A percentile compares a stretch with the other conserved stretches of the same genome.
phyloP scores from a whole-genome alignment of 2,329 filamentous ascomycete genomes.

The Sarocladium brachiariae region DNA sequence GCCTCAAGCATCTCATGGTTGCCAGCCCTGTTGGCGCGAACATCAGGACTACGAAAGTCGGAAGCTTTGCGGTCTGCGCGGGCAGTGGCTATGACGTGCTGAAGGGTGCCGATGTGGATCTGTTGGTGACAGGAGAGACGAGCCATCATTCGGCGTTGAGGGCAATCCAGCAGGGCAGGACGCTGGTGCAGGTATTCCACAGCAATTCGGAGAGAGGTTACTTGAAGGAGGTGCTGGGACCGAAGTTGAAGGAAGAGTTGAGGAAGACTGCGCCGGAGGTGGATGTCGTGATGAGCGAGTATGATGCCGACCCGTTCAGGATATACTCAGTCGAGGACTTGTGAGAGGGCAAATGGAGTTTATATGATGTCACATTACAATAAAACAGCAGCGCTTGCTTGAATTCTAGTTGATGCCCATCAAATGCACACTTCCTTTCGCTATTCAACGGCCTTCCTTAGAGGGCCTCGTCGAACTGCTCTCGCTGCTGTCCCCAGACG shows the following conservation, averaged over 20 bases:
- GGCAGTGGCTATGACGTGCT: conserved; percentile 79
- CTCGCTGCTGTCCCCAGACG: conserved; percentile 11
- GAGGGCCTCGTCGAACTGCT: conserved; percentile 13
- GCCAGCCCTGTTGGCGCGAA: conserved; percentile 43
- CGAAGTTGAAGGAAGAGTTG: conserved; percentile 55
- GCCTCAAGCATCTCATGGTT: conserved; percentile 48
- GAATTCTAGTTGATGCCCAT: too few relatives aligned
- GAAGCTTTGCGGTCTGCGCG: conserved; percentile 77
- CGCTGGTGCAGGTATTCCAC: conserved; percentile 82
- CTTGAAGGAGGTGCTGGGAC: conserved; percentile 62
- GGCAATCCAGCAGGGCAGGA: conserved; percentile 75
- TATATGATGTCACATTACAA: background rate
- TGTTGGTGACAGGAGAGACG: conserved; percentile 88
- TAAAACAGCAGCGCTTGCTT: conserved; percentile 8
- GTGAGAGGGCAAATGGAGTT: conserved; percentile 15
- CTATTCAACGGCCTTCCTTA: conserved; percentile 15
- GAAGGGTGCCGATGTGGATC: conserved; percentile 61
- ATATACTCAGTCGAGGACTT: conserved; percentile 52
- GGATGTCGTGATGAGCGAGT: conserved; percentile 66
- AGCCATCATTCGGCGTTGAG: conserved; percentile 86
- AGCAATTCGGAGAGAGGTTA: conserved; percentile 89
- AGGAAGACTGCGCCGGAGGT: conserved; percentile 41
- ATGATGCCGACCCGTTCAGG: conserved; percentile 82
- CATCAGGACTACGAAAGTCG: conserved; percentile 38
- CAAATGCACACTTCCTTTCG: too few relatives aligned